Evolutionary conservation across 225 moss, liverwort and hornwort genomes (phyloP), one percentile per base, ranked within the genome.

Genomic region (Pseudisothecium myosuroides): DNA sequence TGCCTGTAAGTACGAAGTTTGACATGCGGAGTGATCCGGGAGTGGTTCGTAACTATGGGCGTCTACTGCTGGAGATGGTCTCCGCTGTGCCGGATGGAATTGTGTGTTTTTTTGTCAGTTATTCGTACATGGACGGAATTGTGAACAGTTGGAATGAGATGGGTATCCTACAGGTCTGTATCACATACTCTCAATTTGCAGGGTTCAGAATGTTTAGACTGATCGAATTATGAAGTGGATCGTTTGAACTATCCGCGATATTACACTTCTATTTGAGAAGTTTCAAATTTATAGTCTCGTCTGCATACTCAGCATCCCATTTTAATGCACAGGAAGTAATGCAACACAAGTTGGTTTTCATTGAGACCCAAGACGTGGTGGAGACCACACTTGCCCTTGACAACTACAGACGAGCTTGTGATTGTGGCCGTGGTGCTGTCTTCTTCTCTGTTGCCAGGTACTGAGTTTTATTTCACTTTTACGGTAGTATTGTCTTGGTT

Each of bases 141-240:
- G 96, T 99, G 88, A 99, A 99, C 89, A 99, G 99, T 91, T 99
- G 99, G 99, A 99, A 99, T 84, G 99, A 99, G 95, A 99, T 97
- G 97, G 99, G 99, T 45, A 99, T 99, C 85, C 86, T 99, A 91
- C 97, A 97, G 98, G 98, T 98, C 73, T 64, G 54, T 75, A 74
- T 84, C 49, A 55, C 83, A 41, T 80, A 83, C 55, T 62, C 52
- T 47, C 63, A 62, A 71, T 86, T 86, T 81, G 76, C 79, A 66
- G 36, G 21, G 37, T 82, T 84, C 28, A 71, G 56, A 64, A 81
- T 83, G 68, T 87, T n/a, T 10, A 50, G 16, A 50, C 63, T 84
- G 49, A 61, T 86, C n/a, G 83, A 65, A 47, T 45, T 75, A 61
- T n/a, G 23, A 52, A 75, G 32, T 75, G 75, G 67, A 90, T 76